Evolutionary conservation across 495 filamentous ascomycete species (phyloP), one percentile per base, ranked within the genome.

Genomic region (Saxispiralis lemnorum): DNA sequence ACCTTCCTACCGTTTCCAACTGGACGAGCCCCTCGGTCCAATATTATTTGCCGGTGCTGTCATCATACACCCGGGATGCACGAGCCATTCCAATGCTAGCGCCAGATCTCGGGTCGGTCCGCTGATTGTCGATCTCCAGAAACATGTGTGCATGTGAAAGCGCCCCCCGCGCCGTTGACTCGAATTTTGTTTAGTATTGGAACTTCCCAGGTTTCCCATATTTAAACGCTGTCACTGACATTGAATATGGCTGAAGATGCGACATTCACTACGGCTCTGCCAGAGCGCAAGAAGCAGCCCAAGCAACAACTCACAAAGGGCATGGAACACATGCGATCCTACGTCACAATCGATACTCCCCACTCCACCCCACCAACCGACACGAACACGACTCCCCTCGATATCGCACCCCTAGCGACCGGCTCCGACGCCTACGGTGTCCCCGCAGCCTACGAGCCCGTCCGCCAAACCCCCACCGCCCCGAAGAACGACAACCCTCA

Each of bases 261-360:
- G 19, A 3, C 16, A 24, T 13, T 32, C 10, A 28, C 17, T 5
- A 37, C 30, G 19, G 19, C 17, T 4, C 34, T 46, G 19, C 46
- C 46, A n/a, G 33, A 39, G 4, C 45, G 50, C 11, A 16, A 38
- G 33, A 53, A 49, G 38, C 41, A 53, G 20, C 50, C 46, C 12
- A 16, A 44, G 14, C 56, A 60, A 35, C 60, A 63, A 31, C 58
- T 63, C 41, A 53, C 55, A 12, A 62, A 61, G 35, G 59, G 54
- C 39, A 65, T 65, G 62, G 58, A 63, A 36, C 62, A 65, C 51
- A 55, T 63, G 54, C 62, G 61, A 35, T 49, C 45, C 43, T 59
- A 55, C 36, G 62, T 65, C 6, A 61, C 59, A 32, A 46, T 56
- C 17, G 45, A 18, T 31, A 49, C 35, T 15, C 48, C 31, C 9